phyloP scores from a whole-genome alignment of 108 stramenopile species.

The Discostella stelligeroides region DNA sequence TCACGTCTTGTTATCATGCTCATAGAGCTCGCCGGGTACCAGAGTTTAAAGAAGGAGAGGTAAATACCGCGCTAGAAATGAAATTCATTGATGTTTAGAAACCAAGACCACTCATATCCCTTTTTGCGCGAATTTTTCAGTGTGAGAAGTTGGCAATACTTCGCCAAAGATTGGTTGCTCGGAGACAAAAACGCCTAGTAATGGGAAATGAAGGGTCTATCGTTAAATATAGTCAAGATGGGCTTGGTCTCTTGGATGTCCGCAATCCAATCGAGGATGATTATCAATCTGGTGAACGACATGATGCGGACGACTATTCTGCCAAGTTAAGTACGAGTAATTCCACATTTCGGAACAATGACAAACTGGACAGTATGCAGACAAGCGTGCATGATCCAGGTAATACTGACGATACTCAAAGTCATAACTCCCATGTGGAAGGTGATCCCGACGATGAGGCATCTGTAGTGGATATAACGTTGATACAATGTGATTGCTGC shows the following conservation, averaged over 20 bases:
- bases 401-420: constrained; percentile 6
- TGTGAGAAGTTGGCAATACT: constrained; percentile 46
- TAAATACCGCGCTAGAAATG: background rate
- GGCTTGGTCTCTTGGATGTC: background rate
- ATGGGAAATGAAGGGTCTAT: background rate
- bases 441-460: constrained; percentile 17
- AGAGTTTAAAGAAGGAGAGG: constrained; percentile 51
- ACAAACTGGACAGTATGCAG: background rate
- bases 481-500: constrained; percentile 37
- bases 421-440: background rate
- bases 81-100: background rate
- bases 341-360: background rate
- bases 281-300: background rate
- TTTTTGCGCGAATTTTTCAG: constrained; percentile 3
- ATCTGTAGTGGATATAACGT: constrained; percentile 37
- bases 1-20: background rate
- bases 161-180: constrained; percentile 36
- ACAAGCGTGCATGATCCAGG: background rate
- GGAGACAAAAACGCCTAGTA: constrained; percentile 21
- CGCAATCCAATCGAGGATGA: background rate
- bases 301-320: background rate
- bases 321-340: background rate
- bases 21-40: constrained; percentile 31
- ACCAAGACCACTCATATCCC: background rate
- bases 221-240: background rate